Percentiles rank a stretch among this genome's conserved stretches.
Evolutionary conservation across 2,329 filamentous ascomycete species (phyloP).

Genomic region (Botryosphaeria dothidea): DNA sequence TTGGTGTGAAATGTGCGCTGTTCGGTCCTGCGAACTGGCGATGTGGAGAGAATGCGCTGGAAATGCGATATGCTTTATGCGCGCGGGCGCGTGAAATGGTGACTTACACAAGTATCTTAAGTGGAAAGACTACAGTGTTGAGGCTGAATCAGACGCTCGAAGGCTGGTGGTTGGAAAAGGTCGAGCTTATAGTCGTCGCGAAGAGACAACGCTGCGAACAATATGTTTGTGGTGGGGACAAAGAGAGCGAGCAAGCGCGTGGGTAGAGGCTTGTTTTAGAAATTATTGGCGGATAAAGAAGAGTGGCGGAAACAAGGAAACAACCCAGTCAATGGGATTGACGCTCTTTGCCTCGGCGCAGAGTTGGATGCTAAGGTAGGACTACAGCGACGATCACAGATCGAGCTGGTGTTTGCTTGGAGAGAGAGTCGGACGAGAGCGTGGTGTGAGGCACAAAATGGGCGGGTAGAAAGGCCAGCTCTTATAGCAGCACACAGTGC

Average conservation of each 20-base stretch:
- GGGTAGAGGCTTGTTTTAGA: constrained; percentile 1
- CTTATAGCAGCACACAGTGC: neutral
- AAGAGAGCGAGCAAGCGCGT: neutral
- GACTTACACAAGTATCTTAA: neutral
- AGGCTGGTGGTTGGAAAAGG: neutral
- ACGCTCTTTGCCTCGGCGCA: neutral
- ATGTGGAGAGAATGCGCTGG: neutral
- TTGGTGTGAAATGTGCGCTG: neutral
- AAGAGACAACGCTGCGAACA: neutral
- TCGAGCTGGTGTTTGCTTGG: neutral
- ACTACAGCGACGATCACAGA: neutral
- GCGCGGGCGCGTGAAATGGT: neutral
- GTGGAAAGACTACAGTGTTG: neutral
- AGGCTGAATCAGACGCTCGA: neutral
- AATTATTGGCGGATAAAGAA: constrained; percentile 15
- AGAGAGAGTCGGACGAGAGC: neutral
- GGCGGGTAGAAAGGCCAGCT: constrained; percentile 2
- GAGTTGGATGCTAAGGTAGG: neutral
- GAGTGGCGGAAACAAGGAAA: constrained; percentile 14
- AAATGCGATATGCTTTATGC: neutral
- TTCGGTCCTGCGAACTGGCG: constrained; percentile 1
- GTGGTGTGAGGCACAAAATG: neutral
- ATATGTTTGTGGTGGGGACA: neutral
- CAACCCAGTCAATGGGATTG: constrained; percentile 16
- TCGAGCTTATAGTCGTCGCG: neutral